These are phyloP conservation scores for Trichoderma reesei DNA, from an alignment of 495 filamentous ascomycete genomes.

Conservation along the genomic window DNA sequence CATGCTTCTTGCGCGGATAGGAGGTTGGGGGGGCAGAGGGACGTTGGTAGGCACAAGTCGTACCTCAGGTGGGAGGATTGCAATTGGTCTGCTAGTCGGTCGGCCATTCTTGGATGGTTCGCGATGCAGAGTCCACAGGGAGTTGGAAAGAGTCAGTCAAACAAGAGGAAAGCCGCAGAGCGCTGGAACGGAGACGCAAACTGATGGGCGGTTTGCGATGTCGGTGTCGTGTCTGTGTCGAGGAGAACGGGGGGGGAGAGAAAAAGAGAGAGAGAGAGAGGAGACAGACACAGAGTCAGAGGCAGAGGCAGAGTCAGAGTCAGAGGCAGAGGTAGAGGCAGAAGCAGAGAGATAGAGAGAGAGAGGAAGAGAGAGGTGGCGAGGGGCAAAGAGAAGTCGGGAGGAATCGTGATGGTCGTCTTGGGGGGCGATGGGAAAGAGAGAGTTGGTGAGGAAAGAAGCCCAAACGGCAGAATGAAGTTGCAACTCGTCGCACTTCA, in stretches of 20 bases:
- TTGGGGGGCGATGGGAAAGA: background rate
- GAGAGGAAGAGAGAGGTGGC: too few relatives aligned
- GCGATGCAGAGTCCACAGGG: background rate
- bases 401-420: background rate
- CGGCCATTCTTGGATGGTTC: constrained; percentile 28
- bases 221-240: background rate
- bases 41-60: constrained; percentile 21
- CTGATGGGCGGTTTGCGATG: background rate
- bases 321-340: too few relatives aligned
- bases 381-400: background rate
- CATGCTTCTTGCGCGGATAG: too few relatives aligned
- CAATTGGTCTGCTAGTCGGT: constrained; percentile 56
- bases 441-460: background rate
- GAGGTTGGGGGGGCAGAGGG: too few relatives aligned
- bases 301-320: too few relatives aligned
- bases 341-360: too few relatives aligned
- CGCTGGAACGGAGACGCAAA: background rate
- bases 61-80: constrained; percentile 63
- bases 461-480: constrained; percentile 1
- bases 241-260: background rate
- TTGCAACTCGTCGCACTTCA: too few relatives aligned
- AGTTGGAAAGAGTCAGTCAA: too few relatives aligned
- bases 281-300: too few relatives aligned
- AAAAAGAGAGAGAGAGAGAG: background rate
- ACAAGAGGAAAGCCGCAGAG: too few relatives aligned